These are phyloP conservation scores for Luvunga scandens DNA, from an alignment of 345 rosid genomes.

Conservation along the genomic window DNA sequence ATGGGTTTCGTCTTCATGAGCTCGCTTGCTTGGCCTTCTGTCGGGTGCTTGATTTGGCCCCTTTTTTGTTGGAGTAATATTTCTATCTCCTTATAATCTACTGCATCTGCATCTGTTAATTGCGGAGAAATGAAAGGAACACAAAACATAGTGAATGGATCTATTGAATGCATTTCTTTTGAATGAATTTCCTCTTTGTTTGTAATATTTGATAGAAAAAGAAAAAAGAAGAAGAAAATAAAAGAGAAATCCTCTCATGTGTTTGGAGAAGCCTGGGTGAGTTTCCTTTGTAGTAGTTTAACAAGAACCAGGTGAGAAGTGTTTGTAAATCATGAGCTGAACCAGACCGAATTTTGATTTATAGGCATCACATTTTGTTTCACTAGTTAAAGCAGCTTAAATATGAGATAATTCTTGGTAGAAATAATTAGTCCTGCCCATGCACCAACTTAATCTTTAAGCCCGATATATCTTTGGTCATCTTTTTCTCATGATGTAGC, in stretches of 20 bases:
- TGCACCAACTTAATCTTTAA: background rate
- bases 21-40: constrained; percentile 82
- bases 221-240: no score
- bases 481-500: background rate
- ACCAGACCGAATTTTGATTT: background rate
- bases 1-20: constrained; percentile 76
- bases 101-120: background rate
- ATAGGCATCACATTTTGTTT: background rate
- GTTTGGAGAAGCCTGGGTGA: background rate
- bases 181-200: background rate
- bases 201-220: background rate
- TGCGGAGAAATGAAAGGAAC: background rate
- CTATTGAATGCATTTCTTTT: background rate
- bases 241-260: background rate
- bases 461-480: background rate
- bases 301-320: background rate
- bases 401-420: background rate
- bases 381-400: background rate
- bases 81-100: background rate
- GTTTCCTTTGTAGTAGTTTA: background rate
- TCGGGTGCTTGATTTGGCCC: constrained; percentile 75
- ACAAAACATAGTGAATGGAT: background rate
- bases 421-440: background rate
- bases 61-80: constrained; percentile 58
- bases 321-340: background rate